Percentiles rank a stretch among this genome's conserved stretches.
Evolutionary conservation across 2,329 filamentous ascomycete species (phyloP).

Genomic region (Orbilia ellipsospora): DNA sequence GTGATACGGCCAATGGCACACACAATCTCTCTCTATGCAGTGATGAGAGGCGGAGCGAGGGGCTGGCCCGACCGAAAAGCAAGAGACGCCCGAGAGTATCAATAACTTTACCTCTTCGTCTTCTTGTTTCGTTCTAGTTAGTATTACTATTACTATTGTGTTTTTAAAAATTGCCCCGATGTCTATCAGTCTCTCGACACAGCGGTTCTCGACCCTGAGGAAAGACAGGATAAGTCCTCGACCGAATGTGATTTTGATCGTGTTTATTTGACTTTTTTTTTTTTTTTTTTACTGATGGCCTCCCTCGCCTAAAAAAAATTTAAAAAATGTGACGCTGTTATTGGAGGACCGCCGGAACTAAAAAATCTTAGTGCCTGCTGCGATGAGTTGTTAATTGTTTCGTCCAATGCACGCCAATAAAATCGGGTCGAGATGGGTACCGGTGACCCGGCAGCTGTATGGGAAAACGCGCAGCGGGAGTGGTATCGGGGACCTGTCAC

Average conservation of each 20-base stretch:
- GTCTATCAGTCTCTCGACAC: neutral
- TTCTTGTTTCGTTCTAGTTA: neutral
- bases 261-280: too few relatives aligned
- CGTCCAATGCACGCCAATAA: constrained; percentile 42
- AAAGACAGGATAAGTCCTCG: too few relatives aligned
- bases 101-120: neutral
- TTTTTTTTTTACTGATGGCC: too few relatives aligned
- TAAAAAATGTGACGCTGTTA: constrained; percentile 11
- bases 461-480: constrained; percentile 40
- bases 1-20: constrained; percentile 7
- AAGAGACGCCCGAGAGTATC: neutral
- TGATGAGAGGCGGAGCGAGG: constrained; percentile 33
- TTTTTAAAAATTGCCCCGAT: neutral
- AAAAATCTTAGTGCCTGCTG: constrained; percentile 43
- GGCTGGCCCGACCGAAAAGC: constrained; percentile 3
- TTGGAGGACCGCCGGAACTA: constrained; percentile 20
- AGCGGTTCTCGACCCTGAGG: too few relatives aligned
- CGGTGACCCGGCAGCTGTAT: constrained; percentile 41
- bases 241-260: constrained; percentile 5
- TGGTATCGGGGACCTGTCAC: constrained; percentile 48
- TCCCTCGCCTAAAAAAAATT: too few relatives aligned
- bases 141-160: too few relatives aligned
- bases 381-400: constrained; percentile 56
- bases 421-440: constrained; percentile 4
- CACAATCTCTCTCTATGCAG: constrained; percentile 2